phyloP scores from a whole-genome alignment of 2,329 filamentous ascomycete genomes.

The Dothiorella sarmentorum region DNA sequence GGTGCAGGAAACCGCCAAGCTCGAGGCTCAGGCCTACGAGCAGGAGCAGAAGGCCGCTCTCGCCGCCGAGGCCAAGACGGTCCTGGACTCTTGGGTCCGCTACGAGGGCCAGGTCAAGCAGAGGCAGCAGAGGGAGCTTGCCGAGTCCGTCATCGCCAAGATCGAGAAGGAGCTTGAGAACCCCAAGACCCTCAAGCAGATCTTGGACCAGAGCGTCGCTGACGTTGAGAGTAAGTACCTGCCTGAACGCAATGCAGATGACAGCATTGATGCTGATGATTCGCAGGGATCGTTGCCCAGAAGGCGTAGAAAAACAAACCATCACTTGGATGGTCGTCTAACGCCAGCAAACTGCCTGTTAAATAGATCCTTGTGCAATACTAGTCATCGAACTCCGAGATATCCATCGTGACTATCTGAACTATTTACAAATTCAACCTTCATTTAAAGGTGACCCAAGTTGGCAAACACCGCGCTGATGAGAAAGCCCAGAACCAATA shows the following conservation, averaged over 20 bases:
- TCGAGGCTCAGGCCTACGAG: slow-evolving; percentile 95
- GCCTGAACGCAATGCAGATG: background rate
- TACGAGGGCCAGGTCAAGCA: slow-evolving; percentile 99
- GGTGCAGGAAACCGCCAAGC: slow-evolving; percentile 83
- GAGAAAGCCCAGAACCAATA: background rate
- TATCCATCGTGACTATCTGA: slow-evolving; percentile 6
- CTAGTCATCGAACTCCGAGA: slow-evolving; percentile 13
- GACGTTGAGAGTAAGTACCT: slow-evolving; percentile 84
- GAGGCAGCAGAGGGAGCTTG: slow-evolving; percentile 95
- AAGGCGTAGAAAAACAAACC: slow-evolving; percentile 34
- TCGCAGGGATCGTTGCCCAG: slow-evolving; percentile 36
- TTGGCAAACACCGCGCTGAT: background rate
- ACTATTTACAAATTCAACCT: background rate
- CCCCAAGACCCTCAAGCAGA: slow-evolving; percentile 95
- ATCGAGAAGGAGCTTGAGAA: slow-evolving; percentile 98
- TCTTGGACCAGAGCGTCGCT: slow-evolving; percentile 90
- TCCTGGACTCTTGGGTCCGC: slow-evolving; percentile 97
- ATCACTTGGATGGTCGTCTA: slow-evolving; percentile 26
- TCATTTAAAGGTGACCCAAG: background rate
- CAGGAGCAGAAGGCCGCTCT: slow-evolving; percentile 94
- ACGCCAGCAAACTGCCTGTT: slow-evolving; percentile 30
- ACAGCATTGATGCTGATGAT: background rate
- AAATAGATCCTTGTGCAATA: slow-evolving; percentile 41
- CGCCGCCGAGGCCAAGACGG: slow-evolving; percentile 86
- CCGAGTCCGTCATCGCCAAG: slow-evolving; percentile 90